Percentiles rank a stretch among this genome's conserved stretches.
Evolutionary conservation across 768 basidiomycete species (phyloP).

Genomic region (Gautieria morchelliformis): DNA sequence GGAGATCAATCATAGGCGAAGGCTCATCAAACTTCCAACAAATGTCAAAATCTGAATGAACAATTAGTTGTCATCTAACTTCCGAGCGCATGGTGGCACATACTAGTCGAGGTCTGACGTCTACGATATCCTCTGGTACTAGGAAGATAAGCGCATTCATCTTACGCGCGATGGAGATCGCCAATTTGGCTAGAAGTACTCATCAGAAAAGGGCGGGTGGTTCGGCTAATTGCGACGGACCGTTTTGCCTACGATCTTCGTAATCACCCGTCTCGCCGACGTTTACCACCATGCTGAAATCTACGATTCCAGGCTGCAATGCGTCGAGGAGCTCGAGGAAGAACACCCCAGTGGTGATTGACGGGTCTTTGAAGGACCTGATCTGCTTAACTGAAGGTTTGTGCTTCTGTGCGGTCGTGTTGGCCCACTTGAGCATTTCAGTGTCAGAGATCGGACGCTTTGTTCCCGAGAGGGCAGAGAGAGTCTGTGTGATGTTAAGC

Average conservation of each 20-base stretch:
- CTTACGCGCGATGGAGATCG: conserved; percentile 98
- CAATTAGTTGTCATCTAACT: not conserved
- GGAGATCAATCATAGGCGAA: conserved; percentile 18
- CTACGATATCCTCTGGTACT: conserved; percentile 95
- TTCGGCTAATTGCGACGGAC: conserved; percentile 34
- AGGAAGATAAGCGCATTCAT: conserved; percentile 94
- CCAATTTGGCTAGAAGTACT: conserved; percentile 70
- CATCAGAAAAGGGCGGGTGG: not conserved
- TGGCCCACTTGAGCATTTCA: conserved; percentile 96
- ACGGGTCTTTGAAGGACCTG: conserved; percentile 91
- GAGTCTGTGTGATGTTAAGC: conserved; percentile 85
- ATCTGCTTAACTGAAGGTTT: conserved; percentile 54
- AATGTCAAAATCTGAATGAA: conserved; percentile 78
- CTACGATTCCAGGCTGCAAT: conserved; percentile 90
- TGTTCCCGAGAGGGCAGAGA: conserved; percentile 57
- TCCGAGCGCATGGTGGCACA: conserved; percentile 21
- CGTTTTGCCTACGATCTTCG: conserved; percentile 88
- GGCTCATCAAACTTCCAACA: conserved; percentile 85
- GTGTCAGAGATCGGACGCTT: conserved; percentile 84
- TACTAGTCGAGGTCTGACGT: conserved; percentile 83
- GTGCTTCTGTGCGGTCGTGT: conserved; percentile 69
- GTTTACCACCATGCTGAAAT: conserved; percentile 66
- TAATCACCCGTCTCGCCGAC: conserved; percentile 57
- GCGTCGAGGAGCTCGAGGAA: conserved; percentile 89
- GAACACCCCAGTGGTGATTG: conserved; percentile 81